Evolutionary conservation across 2,329 filamentous ascomycete genomes (phyloP).

Genomic region (Colletotrichum neosansevieriae): DNA sequence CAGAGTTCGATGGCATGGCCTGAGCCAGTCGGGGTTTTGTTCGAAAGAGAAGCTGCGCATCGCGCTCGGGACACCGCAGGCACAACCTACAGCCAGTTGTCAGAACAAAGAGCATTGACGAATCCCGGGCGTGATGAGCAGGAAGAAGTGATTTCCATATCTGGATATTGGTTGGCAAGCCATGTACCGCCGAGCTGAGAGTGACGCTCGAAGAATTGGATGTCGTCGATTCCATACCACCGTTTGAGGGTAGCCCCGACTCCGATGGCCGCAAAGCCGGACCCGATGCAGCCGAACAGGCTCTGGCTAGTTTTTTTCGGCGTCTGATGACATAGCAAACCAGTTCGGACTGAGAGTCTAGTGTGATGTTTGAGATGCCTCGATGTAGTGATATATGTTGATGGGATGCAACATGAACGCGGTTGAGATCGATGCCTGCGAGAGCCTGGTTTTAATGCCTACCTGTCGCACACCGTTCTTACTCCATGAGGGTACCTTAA

Average conservation of each 20-base stretch:
- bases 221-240: conserved; percentile 68
- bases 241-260: conserved; percentile 70
- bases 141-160: conserved; percentile 43
- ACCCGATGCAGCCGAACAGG: conserved; percentile 64
- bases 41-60: conserved; percentile 73
- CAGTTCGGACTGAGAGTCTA: background rate
- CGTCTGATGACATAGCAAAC: background rate
- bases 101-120: background rate
- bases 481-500: background rate
- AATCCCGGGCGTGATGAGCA: background rate
- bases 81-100: conserved; percentile 47
- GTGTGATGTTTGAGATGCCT: background rate
- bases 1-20: conserved; percentile 65
- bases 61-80: conserved; percentile 69
- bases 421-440: background rate
- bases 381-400: background rate
- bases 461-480: background rate
- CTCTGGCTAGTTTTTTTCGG: conserved; percentile 44
- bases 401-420: background rate
- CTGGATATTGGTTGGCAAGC: conserved; percentile 69
- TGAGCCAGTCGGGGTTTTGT: conserved; percentile 72
- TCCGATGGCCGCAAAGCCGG: conserved; percentile 72
- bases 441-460: background rate
- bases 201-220: conserved; percentile 71
- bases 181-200: conserved; percentile 72